These are phyloP conservation scores for Sclerotinia subarctica DNA, from an alignment of 2,329 filamentous ascomycete genomes.

Conservation along the genomic window DNA sequence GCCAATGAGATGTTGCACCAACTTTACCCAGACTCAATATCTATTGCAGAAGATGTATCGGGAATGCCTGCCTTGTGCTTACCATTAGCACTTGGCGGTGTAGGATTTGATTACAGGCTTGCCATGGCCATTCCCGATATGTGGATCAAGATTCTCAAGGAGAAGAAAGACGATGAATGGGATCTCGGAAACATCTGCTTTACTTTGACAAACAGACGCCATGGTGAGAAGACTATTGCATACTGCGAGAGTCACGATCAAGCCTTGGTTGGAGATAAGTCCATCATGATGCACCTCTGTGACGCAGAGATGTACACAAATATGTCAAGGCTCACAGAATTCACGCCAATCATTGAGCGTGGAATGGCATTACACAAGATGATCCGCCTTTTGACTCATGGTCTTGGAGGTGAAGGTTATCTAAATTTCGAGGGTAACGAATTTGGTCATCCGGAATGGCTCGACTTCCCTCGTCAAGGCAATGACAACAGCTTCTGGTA, in stretches of 20 bases:
- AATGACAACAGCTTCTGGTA: constrained; percentile 95
- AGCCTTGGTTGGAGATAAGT: constrained; percentile 95
- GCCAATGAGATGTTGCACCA: constrained; percentile 93
- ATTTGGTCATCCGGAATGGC: constrained; percentile 98
- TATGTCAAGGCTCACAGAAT: constrained; percentile 82
- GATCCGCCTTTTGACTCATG: constrained; percentile 91
- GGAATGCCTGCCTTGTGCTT: constrained; percentile 98
- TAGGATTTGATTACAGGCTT: constrained; percentile 95
- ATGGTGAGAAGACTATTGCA: constrained; percentile 97
- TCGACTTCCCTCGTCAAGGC: constrained; percentile 92
- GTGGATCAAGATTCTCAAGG: constrained; percentile 98
- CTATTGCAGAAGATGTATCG: constrained; percentile 94
- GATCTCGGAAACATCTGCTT: constrained; percentile 81
- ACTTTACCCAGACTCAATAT: constrained; percentile 85
- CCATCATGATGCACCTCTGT: constrained; percentile 95
- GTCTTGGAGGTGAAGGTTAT: constrained; percentile 90
- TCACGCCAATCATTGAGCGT: constrained; percentile 84
- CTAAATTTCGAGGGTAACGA: constrained; percentile 99
- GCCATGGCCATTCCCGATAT: constrained; percentile 98
- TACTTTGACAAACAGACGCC: constrained; percentile 86
- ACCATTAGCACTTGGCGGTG: constrained; percentile 77
- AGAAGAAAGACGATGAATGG: constrained; percentile 83
- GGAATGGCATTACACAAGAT: constrained; percentile 95
- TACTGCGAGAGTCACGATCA: constrained; percentile 98
- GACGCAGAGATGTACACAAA: constrained; percentile 97